These are phyloP conservation scores for Botrytis fabae DNA, from an alignment of 2,329 filamentous ascomycete species.

Conservation along the genomic window DNA sequence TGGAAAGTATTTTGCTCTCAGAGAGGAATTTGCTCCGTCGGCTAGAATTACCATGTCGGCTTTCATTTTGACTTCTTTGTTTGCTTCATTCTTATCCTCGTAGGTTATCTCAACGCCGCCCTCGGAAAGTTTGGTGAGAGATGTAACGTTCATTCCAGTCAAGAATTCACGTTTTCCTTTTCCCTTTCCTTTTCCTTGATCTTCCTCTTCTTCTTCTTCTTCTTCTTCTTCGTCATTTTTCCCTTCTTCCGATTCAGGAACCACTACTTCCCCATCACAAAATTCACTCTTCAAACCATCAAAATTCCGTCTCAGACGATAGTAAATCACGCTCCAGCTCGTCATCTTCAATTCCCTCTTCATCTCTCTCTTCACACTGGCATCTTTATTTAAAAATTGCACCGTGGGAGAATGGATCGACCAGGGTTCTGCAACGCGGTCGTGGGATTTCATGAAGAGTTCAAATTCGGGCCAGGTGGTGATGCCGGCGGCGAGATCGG, in stretches of 20 bases:
- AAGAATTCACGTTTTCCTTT: not conserved
- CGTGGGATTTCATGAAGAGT: constrained; percentile 8
- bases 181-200: not conserved
- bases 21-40: constrained; percentile 31
- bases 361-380: constrained; percentile 21
- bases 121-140: not conserved
- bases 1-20: constrained; percentile 26
- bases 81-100: not conserved
- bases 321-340: constrained; percentile 32
- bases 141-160: not conserved
- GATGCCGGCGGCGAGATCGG: constrained; percentile 31
- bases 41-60: constrained; percentile 31
- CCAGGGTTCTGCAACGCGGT: constrained; percentile 5
- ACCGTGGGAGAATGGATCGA: constrained; percentile 14
- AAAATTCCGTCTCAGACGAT: constrained; percentile 30
- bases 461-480: constrained; percentile 25
- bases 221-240: not conserved
- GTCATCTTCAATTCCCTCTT: constrained; percentile 16
- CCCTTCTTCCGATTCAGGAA: not conserved
- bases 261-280: not conserved
- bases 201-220: not conserved
- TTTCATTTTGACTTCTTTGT: constrained; percentile 6
- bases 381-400: constrained; percentile 26
- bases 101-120: constrained; percentile 15
- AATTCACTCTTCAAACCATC: constrained; percentile 29